Evolutionary conservation across 2,329 filamentous ascomycete species (phyloP), one percentile per base, ranked within the genome.

Genomic region (Leptographium procerum): DNA sequence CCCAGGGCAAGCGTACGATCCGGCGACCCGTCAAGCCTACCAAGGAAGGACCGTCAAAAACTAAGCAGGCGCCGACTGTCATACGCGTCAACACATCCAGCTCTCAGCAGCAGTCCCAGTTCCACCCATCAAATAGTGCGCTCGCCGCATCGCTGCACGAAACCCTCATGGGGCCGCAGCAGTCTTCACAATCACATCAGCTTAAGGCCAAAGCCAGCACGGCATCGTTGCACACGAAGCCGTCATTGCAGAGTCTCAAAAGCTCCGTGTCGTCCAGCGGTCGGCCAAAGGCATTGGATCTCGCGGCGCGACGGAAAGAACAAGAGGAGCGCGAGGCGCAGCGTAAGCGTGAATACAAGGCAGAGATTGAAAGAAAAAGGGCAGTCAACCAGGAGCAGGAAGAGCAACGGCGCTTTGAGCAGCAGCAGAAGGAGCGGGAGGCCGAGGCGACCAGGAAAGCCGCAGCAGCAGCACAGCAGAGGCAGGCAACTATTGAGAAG

Each of bases 301-400:
- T 87, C 53, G 89, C 87, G 2, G 87, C 89, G 45, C 86, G 85
- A 67, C 91, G 91, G 71, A 92, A 87, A 68, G 90, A 95, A 69
- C 86, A 85, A 68, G 91, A 95, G 65, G 89, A 95, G 68, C 83
- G 85, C 53, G 88, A 91, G 63, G 83, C 84, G 16, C 85, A 91
- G 66, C 83, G 86, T 55, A 92, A 89, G 67, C 85, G 86, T 10
- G 88, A 95, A 24, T 85, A 87, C 43, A 96, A 95, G 71, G 81
- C 85, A 19, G 89, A 95, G 65, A 75, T 88, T 36, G 90, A 95
- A 68, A 84, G 87, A 53, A 90, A 91, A 72, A 81, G 87, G 60
- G 82, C 82, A 53, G 83, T 81, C 7, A 70, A 75, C 22, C 84
- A 86, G 64, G 84, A 87, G 55, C 78, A 82, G 61, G 83, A 86